Conservation (phyloP, 768 basidiomycete species). For the Suillus ampliporus region DNA sequence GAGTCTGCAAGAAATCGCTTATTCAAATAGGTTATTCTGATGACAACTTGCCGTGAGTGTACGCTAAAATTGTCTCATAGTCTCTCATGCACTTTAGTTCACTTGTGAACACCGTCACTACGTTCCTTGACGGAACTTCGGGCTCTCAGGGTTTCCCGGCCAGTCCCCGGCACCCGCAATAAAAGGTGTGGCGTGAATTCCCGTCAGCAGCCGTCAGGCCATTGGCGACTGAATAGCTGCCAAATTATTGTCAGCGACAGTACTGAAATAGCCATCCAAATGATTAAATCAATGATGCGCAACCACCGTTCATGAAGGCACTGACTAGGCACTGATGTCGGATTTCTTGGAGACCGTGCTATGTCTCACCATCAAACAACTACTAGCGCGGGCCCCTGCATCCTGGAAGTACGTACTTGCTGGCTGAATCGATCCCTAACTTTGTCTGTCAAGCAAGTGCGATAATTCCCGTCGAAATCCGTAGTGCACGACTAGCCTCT, state of each 20-base stretch:
- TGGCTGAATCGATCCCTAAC: no score
- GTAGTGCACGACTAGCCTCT: not conserved
- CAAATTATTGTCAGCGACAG: not conserved
- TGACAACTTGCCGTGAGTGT: not conserved
- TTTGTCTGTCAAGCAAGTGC: not conserved
- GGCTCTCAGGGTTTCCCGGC: not conserved
- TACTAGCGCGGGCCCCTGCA: not conserved
- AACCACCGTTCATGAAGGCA: slow-evolving; percentile 3
- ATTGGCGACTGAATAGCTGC: no score
- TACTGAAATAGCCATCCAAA: not conserved
- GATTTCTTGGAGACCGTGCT: not conserved
- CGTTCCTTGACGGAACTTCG: not conserved
- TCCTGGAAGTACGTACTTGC: no score
- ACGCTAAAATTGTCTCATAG: not conserved
- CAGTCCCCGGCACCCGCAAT: not conserved
- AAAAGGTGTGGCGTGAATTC: not conserved
- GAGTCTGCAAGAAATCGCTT: no score
- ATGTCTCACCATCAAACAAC: not conserved
- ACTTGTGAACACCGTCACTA: not conserved
- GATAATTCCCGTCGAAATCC: not conserved
- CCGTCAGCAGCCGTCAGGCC: not conserved
- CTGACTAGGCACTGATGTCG: not conserved
- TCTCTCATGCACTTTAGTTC: slow-evolving; percentile 6
- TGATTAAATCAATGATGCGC: not conserved
- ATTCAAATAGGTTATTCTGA: not conserved